These are phyloP conservation scores for Gastrodia elata DNA, from an alignment of 106 monocot genomes.

Conservation along the genomic window DNA sequence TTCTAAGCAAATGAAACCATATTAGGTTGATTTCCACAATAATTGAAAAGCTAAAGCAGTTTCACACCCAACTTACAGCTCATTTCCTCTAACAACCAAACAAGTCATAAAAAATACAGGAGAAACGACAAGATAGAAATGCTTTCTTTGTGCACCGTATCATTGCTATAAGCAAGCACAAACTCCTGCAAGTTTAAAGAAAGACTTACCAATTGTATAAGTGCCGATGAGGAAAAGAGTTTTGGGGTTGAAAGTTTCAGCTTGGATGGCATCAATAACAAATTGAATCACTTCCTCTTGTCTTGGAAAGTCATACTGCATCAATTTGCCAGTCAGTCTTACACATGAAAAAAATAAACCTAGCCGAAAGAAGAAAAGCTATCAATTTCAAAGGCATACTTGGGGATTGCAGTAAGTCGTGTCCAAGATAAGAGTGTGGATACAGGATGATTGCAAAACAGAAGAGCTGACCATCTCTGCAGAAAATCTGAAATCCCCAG, in stretches of 20 bases:
- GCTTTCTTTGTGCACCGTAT: no score
- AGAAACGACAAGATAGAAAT: no score
- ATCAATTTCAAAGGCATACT: conserved; percentile 28
- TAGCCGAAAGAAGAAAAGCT: neutral
- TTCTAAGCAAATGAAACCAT: no score
- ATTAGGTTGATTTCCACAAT: no score
- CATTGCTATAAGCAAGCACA: no score
- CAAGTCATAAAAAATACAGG: no score
- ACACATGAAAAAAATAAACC: neutral
- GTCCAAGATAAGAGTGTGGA: conserved; percentile 87
- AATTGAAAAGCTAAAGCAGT: no score
- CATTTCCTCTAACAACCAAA: no score
- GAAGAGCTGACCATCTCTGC: conserved; percentile 60
- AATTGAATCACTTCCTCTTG: conserved; percentile 91
- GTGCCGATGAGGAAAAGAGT: conserved; percentile 91
- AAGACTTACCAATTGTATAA: conserved; percentile 76
- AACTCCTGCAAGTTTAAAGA: neutral
- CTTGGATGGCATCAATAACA: conserved; percentile 97
- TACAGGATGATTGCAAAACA: conserved; percentile 40
- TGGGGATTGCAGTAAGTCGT: conserved; percentile 93
- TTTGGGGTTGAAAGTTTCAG: conserved; percentile 93
- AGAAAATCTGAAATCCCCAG: conserved; percentile 92
- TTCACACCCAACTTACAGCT: no score
- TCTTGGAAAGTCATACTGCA: conserved; percentile 96
- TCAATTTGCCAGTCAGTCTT: neutral